Evolutionary conservation across 495 filamentous ascomycete species (phyloP), one percentile per base, ranked within the genome.

Genomic region (Mytilinidion resinicola): DNA sequence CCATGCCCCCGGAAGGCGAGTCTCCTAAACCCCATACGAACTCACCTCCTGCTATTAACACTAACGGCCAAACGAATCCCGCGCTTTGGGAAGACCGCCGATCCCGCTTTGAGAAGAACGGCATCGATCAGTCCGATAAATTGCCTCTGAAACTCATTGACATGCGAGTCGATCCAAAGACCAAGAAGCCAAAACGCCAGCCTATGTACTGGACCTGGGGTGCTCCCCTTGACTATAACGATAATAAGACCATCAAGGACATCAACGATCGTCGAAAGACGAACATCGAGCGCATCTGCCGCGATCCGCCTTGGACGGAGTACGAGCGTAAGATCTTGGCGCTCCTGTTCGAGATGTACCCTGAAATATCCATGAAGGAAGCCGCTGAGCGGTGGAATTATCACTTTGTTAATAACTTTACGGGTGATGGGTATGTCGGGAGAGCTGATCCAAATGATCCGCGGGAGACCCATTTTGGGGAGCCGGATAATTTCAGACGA

Each of bases 301-400:
- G 33, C 10, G 60, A 58, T 20, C 8, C 43, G 6, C 50, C 46
- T 3, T 63, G 55, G 55, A 55, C 42, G 14, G 9, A 55, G 4
- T 8, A 17, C 4, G 60, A 63, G 55, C 55, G 55, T n/a, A 14
- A 42, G 33, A 55, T 42, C 33, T 49, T 63, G 21, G 42, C 35
- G 2, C 9, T 12, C 7, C 49, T 63, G 1, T 25, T 55, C 21
- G 14, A 34, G 10, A 49, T 55, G 3, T 51, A 19, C 50, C 60
- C 55, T 2, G 43, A 63, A 9, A 51, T 46, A 2, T 59, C 60
- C 10, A 59, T 63, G 51, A 36, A n/a, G 7, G 60, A 63, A 39
- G 20, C 55, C 11, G 47, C 55, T 37, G 55, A 59, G 25, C 60
- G 56, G 33, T 58, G 50, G 21, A 63, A 59, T 37, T 54, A 20